A percentile compares a stretch with the other conserved stretches of the same genome.
phyloP scores from a whole-genome alignment of 805 yeast species.

The Wickerhamomyces ciferrii region DNA sequence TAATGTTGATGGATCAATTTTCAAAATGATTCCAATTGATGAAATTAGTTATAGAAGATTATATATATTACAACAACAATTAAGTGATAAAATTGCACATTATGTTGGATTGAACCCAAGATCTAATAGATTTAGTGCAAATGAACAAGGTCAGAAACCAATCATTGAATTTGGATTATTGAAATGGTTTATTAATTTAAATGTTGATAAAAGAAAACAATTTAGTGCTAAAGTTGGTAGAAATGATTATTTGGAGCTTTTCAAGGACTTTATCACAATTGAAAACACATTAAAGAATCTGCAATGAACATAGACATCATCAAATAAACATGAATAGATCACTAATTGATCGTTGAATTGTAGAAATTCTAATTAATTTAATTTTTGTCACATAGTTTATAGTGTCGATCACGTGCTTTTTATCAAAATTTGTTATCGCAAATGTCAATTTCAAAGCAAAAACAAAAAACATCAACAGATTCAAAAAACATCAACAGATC shows the following conservation, averaged over 20 bases:
- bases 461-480: too few relatives aligned
- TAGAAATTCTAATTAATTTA: too few relatives aligned
- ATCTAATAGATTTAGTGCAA: conserved; percentile 28
- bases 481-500: too few relatives aligned
- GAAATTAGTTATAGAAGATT: conserved; percentile 77
- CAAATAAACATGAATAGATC: too few relatives aligned
- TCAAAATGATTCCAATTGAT: conserved; percentile 64
- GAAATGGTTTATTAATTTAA: conserved; percentile 45
- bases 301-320: neutral
- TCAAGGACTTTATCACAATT: conserved; percentile 60
- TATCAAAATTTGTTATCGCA: too few relatives aligned
- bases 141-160: conserved; percentile 47
- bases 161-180: conserved; percentile 60
- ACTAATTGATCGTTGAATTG: too few relatives aligned
- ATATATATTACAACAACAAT: conserved; percentile 82
- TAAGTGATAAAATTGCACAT: conserved; percentile 71
- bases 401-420: too few relatives aligned
- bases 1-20: conserved; percentile 75
- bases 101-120: conserved; percentile 79
- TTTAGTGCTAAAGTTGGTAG: conserved; percentile 56
- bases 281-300: conserved; percentile 34
- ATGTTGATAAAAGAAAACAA: conserved; percentile 49
- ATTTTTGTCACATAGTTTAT: too few relatives aligned
- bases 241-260: conserved; percentile 51
- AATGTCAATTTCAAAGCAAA: too few relatives aligned